Conservation (phyloP, 495 filamentous ascomycete genomes). For the Bathelium albidoporum region DNA sequence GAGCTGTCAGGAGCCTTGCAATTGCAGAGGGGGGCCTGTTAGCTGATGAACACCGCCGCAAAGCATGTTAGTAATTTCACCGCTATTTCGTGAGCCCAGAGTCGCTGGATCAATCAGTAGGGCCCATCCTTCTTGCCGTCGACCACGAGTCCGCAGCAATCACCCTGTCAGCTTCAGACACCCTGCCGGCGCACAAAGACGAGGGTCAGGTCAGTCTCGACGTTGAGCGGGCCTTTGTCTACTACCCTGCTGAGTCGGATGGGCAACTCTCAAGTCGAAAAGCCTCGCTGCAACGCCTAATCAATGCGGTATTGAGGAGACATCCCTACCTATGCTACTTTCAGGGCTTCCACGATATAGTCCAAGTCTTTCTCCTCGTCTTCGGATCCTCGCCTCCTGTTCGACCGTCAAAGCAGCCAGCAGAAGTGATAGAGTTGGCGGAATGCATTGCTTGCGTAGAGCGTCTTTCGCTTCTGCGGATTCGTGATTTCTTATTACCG, state of each 20-base stretch:
- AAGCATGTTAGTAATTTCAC: constrained; percentile 61
- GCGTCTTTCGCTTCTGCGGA: constrained; percentile 74
- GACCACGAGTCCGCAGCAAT: constrained; percentile 18
- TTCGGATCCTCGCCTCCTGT: constrained; percentile 37
- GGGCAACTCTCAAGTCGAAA: not conserved
- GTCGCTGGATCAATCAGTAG: constrained; percentile 34
- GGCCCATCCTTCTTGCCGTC: constrained; percentile 70
- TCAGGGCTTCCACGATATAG: constrained; percentile 98
- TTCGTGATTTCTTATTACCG: constrained; percentile 96
- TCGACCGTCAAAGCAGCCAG: not conserved
- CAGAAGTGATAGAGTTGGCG: constrained; percentile 41
- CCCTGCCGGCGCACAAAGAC: constrained; percentile 60
- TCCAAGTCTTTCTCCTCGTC: constrained; percentile 87
- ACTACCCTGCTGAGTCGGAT: constrained; percentile 70
- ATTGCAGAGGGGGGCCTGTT: constrained; percentile 66
- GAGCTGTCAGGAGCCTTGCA: constrained; percentile 53
- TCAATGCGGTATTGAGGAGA: constrained; percentile 61
- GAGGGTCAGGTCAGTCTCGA: constrained; percentile 84
- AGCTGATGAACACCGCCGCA: constrained; percentile 64
- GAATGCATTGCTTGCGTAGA: constrained; percentile 36
- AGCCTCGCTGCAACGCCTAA: constrained; percentile 38
- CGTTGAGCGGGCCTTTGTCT: constrained; percentile 91
- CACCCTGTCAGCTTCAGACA: constrained; percentile 32
- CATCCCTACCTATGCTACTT: constrained; percentile 90
- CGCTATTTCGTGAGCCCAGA: not conserved